phyloP scores from a whole-genome alignment of 192 early-diverging fungal genomes.

The Thamnidium elegans region DNA sequence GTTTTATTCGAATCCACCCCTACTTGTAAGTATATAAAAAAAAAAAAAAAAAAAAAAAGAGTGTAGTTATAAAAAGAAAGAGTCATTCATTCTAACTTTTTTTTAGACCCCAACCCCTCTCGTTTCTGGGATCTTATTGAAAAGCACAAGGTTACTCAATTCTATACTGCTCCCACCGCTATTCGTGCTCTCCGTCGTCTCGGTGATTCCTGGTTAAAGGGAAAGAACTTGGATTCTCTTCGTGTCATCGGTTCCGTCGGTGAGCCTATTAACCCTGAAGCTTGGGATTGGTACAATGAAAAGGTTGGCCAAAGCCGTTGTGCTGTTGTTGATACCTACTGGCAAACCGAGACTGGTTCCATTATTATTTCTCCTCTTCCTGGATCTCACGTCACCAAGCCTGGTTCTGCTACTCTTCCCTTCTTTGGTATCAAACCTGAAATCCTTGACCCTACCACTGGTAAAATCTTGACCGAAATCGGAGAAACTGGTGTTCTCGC shows the following conservation, averaged over 20 bases:
- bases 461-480: constrained; percentile 79
- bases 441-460: constrained; percentile 81
- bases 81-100: background rate
- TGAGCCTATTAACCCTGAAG: constrained; percentile 96
- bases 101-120: constrained; percentile 75
- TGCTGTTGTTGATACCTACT: constrained; percentile 95
- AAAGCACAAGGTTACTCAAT: constrained; percentile 90
- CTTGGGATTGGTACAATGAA: constrained; percentile 95
- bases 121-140: constrained; percentile 83
- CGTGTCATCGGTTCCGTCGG: constrained; percentile 92
- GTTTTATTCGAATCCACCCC: constrained; percentile 93
- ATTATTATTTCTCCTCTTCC: constrained; percentile 89
- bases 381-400: constrained; percentile 86
- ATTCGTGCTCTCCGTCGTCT: constrained; percentile 88
- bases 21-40: constrained; percentile 52
- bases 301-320: constrained; percentile 82
- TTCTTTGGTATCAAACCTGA: constrained; percentile 94
- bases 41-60: constrained; percentile 78
- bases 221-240: constrained; percentile 76
- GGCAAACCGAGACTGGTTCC: constrained; percentile 89
- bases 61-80: constrained; percentile 7
- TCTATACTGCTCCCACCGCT: constrained; percentile 97
- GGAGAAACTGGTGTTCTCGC: constrained; percentile 91
- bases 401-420: constrained; percentile 91
- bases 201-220: constrained; percentile 73